Conservation (phyloP, 2,329 filamentous ascomycete genomes). For the Magnaporthales sp. region DNA sequence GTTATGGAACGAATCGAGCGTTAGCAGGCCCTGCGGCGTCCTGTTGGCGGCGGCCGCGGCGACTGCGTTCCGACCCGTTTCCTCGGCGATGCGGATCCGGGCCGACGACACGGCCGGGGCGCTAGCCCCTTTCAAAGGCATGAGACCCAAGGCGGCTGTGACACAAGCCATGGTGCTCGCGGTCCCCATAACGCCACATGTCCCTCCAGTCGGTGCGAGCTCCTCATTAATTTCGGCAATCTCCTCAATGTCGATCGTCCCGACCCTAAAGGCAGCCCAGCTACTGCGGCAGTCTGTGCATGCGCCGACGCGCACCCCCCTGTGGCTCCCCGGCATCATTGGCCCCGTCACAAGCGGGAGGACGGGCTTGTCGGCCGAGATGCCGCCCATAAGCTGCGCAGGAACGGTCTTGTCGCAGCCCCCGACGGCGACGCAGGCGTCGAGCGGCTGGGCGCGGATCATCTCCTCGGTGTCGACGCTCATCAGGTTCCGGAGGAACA, state of each 20-base stretch:
- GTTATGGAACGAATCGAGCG: slow-evolving; percentile 71
- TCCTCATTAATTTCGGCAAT: slow-evolving; percentile 64
- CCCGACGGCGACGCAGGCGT: slow-evolving; percentile 59
- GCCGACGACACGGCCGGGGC: slow-evolving; percentile 71
- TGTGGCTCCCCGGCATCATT: slow-evolving; percentile 63
- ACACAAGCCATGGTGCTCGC: slow-evolving; percentile 85
- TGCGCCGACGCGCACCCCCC: slow-evolving; percentile 56
- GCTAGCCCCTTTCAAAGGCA: slow-evolving; percentile 67
- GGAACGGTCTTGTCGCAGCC: slow-evolving; percentile 70
- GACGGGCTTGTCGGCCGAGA: slow-evolving; percentile 65
- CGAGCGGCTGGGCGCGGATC: slow-evolving; percentile 62
- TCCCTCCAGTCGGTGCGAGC: slow-evolving; percentile 65
- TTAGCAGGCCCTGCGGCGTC: slow-evolving; percentile 60
- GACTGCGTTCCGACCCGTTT: slow-evolving; percentile 62
- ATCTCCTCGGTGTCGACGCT: slow-evolving; percentile 76
- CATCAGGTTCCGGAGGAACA: slow-evolving; percentile 69
- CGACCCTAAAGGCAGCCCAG: slow-evolving; percentile 61
- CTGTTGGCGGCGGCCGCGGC: slow-evolving; percentile 57
- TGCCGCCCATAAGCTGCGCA: slow-evolving; percentile 67
- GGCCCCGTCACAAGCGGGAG: slow-evolving; percentile 62
- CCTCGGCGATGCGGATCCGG: slow-evolving; percentile 73
- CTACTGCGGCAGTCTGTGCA: slow-evolving; percentile 69
- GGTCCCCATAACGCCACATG: slow-evolving; percentile 87
- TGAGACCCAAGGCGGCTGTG: slow-evolving; percentile 74
- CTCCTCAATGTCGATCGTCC: slow-evolving; percentile 61